A percentile compares a stretch with the other conserved stretches of the same genome.
Evolutionary conservation across 139 green algal genomes (phyloP).

Genomic region (Monoraphidium neglectum): DNA sequence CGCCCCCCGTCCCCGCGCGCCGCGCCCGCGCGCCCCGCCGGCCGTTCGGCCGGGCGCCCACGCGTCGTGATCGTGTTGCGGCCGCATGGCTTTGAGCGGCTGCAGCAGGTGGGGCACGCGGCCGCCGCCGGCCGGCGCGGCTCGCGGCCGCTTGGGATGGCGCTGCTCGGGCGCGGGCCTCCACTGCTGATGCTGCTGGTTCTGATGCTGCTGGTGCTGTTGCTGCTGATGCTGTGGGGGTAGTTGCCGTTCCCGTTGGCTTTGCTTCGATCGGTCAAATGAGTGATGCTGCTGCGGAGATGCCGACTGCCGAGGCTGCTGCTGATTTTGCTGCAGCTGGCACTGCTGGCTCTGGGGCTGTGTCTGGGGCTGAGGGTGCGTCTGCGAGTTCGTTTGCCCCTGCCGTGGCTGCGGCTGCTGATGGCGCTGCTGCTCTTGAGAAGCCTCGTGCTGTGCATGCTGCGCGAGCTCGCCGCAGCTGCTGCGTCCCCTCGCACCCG

Average conservation of each 20-base stretch:
- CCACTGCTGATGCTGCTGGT: too few species aligned
- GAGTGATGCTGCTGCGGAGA: neutral
- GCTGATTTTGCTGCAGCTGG: neutral
- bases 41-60: too few species aligned
- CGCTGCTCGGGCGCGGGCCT: neutral
- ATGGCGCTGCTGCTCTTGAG: neutral
- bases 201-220: neutral
- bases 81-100: neutral
- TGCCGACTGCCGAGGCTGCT: neutral
- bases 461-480: neutral
- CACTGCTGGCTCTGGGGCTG: neutral
- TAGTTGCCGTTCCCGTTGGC: neutral
- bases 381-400: neutral
- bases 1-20: neutral
- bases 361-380: too few species aligned
- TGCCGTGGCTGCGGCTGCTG: neutral
- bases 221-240: neutral
- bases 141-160: neutral
- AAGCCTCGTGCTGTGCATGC: neutral
- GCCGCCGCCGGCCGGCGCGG: too few species aligned
- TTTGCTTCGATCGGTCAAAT: too few species aligned
- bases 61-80: too few species aligned
- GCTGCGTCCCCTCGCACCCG: neutral
- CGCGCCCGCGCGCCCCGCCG: too few species aligned
- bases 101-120: too few species aligned